Evolutionary conservation across 2,329 filamentous ascomycete genomes (phyloP).

Genomic region (Septoria petroselini): DNA sequence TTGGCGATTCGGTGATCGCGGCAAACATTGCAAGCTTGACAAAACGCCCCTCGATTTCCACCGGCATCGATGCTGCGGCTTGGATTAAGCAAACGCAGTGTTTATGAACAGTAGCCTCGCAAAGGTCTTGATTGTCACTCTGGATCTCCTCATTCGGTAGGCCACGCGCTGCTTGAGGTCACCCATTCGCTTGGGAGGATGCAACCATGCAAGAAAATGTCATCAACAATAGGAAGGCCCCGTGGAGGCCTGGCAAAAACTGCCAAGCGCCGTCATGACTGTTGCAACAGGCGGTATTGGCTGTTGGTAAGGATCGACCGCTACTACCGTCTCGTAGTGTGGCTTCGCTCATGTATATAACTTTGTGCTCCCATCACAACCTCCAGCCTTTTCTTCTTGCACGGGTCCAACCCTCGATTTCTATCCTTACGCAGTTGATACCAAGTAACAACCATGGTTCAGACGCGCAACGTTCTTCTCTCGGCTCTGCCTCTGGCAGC

Average conservation of each 20-base stretch:
- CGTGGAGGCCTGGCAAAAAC: neutral
- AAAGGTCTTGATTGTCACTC: no score
- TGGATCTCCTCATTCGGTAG: no score
- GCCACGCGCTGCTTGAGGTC: no score
- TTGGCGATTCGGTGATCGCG: neutral
- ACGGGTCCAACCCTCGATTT: neutral
- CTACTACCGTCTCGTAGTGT: neutral
- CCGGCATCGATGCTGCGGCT: neutral
- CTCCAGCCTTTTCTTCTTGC: no score
- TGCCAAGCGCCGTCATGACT: neutral
- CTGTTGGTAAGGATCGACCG: neutral
- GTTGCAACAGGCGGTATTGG: neutral
- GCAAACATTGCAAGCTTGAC: neutral
- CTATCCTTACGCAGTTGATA: neutral
- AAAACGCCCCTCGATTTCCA: neutral
- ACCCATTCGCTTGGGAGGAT: neutral
- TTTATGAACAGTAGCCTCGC: neutral
- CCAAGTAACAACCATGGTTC: slow-evolving; percentile 11
- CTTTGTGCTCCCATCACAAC: no score
- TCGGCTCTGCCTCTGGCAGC: slow-evolving; percentile 14
- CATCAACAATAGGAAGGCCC: neutral
- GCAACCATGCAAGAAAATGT: neutral
- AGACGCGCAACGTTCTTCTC: slow-evolving; percentile 7
- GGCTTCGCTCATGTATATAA: neutral
- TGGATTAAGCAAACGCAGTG: neutral